Conservation (phyloP, 2,329 filamentous ascomycete genomes). For the Colletotrichum coccodes region DNA sequence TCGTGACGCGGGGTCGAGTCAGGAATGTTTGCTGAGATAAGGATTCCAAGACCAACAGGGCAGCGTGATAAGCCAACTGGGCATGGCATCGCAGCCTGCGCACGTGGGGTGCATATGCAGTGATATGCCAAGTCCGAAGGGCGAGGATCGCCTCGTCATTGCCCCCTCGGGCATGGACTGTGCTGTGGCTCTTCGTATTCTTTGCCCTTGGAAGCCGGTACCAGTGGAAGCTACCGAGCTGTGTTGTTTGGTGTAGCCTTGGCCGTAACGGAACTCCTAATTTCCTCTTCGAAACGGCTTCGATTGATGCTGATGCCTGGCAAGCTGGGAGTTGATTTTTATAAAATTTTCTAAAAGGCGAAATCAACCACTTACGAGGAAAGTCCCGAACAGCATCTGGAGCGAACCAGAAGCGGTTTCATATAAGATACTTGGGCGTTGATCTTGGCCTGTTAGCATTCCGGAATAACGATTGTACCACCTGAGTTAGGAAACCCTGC, state of each 20-base stretch:
- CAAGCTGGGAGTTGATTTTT: not conserved
- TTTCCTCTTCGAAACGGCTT: not conserved
- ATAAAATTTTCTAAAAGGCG: no score
- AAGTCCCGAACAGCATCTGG: no score
- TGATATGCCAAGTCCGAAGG: constrained; percentile 3
- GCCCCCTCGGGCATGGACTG: not conserved
- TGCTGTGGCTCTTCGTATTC: not conserved
- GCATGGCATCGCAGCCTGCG: not conserved
- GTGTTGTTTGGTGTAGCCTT: not conserved
- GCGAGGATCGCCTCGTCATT: constrained; percentile 11
- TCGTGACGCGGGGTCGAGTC: not conserved
- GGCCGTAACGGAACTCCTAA: not conserved
- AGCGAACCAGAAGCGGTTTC: no score
- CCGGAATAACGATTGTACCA: no score
- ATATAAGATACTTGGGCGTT: no score
- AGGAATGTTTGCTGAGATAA: constrained; percentile 14
- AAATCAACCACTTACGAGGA: no score
- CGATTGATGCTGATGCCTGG: not conserved
- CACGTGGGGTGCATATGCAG: constrained; percentile 26
- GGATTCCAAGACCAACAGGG: constrained; percentile 2
- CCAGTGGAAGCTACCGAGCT: not conserved
- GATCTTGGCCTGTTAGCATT: no score
- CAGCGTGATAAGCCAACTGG: constrained; percentile 9
- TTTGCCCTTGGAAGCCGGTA: not conserved
- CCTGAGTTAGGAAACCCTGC: no score